Conservation (phyloP, 2,329 filamentous ascomycete species). For the Emydomyces testavorans region DNA sequence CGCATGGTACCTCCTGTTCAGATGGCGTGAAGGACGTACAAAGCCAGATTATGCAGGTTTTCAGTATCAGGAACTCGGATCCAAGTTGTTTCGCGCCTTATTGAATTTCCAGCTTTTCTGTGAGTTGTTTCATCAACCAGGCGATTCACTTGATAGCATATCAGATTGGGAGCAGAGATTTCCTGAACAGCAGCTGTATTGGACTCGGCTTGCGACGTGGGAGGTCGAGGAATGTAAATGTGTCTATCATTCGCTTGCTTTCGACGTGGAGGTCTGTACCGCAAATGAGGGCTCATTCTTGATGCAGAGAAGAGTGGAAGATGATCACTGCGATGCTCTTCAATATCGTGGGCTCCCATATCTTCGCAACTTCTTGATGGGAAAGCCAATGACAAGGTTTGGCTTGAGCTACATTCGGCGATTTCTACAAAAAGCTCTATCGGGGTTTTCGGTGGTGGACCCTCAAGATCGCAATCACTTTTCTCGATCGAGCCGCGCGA, state of each 20-base stretch:
- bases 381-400: neutral
- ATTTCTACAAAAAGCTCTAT: neutral
- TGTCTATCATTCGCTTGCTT: slow-evolving; percentile 5
- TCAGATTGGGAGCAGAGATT: slow-evolving; percentile 5
- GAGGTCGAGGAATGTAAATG: slow-evolving; percentile 10
- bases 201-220: slow-evolving; percentile 1
- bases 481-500: neutral
- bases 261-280: neutral
- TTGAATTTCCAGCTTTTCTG: slow-evolving; percentile 4
- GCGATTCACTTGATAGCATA: neutral
- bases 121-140: neutral
- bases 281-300: neutral
- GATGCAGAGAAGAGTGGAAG: neutral
- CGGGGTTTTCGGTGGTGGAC: neutral
- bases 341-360: neutral
- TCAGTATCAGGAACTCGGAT: neutral
- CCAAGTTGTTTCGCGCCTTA: neutral
- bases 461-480: neutral
- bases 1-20: neutral
- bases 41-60: neutral
- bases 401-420: neutral
- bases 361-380: neutral
- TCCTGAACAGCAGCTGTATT: slow-evolving; percentile 1
- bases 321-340: neutral
- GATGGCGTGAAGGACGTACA: neutral